phyloP scores from a whole-genome alignment of 2,329 filamentous ascomycete species.

The Pseudogymnoascus sp. region DNA sequence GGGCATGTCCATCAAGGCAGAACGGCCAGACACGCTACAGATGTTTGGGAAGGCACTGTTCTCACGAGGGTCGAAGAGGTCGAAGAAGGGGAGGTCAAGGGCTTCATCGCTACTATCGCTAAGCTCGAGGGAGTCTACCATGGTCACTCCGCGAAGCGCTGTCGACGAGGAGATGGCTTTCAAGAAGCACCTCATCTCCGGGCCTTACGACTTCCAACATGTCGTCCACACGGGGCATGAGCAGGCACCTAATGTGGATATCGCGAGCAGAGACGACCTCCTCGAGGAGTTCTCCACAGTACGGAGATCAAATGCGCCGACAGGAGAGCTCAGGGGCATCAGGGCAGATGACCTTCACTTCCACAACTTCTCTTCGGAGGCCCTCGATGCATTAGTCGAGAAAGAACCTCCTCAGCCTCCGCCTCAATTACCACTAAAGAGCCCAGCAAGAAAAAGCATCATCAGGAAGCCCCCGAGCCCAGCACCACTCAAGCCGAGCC shows the following conservation, averaged over 20 bases:
- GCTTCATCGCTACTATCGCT: constrained; percentile 5
- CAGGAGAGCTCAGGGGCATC: constrained; percentile 32
- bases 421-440: constrained; percentile 11
- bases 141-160: background rate
- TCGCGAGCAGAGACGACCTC: constrained; percentile 35
- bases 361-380: constrained; percentile 42
- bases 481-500: background rate
- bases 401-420: constrained; percentile 16
- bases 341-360: constrained; percentile 39
- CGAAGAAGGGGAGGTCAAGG: constrained; percentile 40
- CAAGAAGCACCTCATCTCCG: constrained; percentile 50
- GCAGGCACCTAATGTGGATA: constrained; percentile 34
- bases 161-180: background rate
- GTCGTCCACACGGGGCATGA: constrained; percentile 51
- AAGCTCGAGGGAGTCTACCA: background rate
- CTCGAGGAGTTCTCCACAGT: constrained; percentile 39
- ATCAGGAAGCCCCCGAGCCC: background rate
- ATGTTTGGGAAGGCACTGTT: constrained; percentile 55
- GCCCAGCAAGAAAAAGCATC: constrained; percentile 6
- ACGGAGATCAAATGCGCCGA: constrained; percentile 32
- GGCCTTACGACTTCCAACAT: constrained; percentile 61
- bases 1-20: constrained; percentile 43
- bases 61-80: constrained; percentile 41
- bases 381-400: constrained; percentile 23
- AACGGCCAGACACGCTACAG: constrained; percentile 53